Percentiles rank a stretch among this genome's conserved stretches.
phyloP scores from a whole-genome alignment of 2,329 filamentous ascomycete genomes.

The Cladobotryum mycophilum region DNA sequence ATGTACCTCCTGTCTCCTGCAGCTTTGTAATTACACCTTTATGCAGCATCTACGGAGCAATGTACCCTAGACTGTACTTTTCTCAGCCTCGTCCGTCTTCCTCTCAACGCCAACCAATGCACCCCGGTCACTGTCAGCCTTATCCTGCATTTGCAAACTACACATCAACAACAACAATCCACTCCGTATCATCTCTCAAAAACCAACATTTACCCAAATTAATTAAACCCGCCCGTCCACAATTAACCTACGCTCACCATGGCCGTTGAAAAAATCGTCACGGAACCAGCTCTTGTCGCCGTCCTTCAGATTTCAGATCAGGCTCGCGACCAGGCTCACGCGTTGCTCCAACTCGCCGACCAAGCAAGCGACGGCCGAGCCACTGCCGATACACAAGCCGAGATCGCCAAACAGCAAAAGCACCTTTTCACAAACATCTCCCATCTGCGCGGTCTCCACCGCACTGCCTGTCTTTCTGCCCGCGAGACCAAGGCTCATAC shows the following conservation, averaged over 20 bases:
- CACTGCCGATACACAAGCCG: constrained; percentile 44
- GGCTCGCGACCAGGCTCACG: constrained; percentile 65
- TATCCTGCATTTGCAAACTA: not conserved
- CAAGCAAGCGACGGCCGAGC: constrained; percentile 38
- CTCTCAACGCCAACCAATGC: not conserved
- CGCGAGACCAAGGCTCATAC: constrained; percentile 82
- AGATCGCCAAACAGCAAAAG: constrained; percentile 71
- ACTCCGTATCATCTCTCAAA: not conserved
- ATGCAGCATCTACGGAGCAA: no score
- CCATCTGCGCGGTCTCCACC: constrained; percentile 75
- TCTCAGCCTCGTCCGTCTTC: not conserved
- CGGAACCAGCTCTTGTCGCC: constrained; percentile 49
- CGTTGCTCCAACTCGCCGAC: constrained; percentile 51
- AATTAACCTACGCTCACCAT: constrained; percentile 16
- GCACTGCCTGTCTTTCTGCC: constrained; percentile 71
- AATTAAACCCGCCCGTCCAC: not conserved
- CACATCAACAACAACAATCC: not conserved
- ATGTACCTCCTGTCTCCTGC: no score
- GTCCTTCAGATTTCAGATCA: constrained; percentile 68
- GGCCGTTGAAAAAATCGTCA: constrained; percentile 35
- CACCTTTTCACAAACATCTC: constrained; percentile 71
- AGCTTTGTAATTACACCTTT: no score
- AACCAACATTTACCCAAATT: not conserved
- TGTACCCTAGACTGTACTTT: no score
- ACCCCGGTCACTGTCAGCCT: not conserved